Evolutionary conservation across 257 asterid species (phyloP).

Genomic region (Primulina huaijiensis): DNA sequence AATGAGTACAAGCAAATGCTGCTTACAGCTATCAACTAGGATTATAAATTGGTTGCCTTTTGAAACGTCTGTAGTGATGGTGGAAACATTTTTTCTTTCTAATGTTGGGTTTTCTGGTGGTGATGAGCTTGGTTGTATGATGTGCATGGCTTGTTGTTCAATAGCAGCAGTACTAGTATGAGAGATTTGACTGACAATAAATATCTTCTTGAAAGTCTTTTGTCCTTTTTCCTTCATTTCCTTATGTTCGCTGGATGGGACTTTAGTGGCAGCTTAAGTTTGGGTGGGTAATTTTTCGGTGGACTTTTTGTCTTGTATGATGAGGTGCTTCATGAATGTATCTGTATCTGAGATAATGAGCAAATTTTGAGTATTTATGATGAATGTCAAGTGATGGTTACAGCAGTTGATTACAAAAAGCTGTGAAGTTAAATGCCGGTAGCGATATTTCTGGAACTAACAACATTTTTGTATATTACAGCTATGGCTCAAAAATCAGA

Average conservation of each 20-base stretch:
- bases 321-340: constrained; percentile 9
- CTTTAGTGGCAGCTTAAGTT: neutral
- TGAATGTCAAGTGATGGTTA: neutral
- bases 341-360: neutral
- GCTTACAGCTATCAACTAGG: neutral
- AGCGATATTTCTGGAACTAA: neutral
- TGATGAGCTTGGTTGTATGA: neutral
- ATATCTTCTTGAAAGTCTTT: neutral
- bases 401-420: neutral
- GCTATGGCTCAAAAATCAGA: neutral
- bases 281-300: constrained; percentile 1
- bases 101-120: neutral
- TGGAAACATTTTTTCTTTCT: neutral
- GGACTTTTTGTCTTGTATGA: neutral
- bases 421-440: neutral
- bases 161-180: neutral
- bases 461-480: neutral
- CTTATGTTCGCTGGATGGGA: neutral
- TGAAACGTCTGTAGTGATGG: neutral
- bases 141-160: constrained; percentile 4
- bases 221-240: constrained; percentile 1
- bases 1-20: constrained; percentile 1
- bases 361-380: neutral
- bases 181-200: neutral
- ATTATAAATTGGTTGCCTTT: neutral